Evolutionary conservation across 1,284 basidiomycete genomes (phyloP), one percentile per base, ranked within the genome.

Genomic region (Anthracocystis setariae): DNA sequence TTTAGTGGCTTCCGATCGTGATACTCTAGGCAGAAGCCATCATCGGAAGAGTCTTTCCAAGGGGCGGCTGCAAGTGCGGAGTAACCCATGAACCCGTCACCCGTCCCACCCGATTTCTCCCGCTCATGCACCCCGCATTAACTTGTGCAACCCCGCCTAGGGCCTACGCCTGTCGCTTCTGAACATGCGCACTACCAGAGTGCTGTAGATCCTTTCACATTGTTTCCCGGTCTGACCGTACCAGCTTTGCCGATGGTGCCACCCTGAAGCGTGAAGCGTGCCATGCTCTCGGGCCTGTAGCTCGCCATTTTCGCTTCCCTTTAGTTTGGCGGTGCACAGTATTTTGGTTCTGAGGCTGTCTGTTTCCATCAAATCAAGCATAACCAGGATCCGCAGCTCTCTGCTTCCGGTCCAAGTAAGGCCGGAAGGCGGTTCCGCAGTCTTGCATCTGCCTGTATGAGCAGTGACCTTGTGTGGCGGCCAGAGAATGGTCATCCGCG

Each of bases 111-210:
- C 57, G 53, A 51, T 60, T 66, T 66, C 57, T 56, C 27, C 63
- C 63, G 57, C 27, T 47, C 57, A 66, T 66, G 63, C 63, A 66
- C 53, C 52, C 52, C 57, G 52, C 57, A 25, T 52, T 40, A 45
- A 35, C 38, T n/a, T 37, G 21, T 45, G 43, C 47, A 39, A 47
- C 27, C 32, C 25, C 32, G 35, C 50, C 39, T 37, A 37, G 35
- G 5, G 13, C 35, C 35, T n/a, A 5, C 35, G 5, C 35, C 35
- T 17, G 35, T 7, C 35, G n/a, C 35, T 37, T 37, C n/a, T 37
- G 13, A 15, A 37, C 7, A 37, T 37, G 35, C 5, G 35, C 35
- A 37, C 8, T 37, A 5, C 8, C 12, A 17, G n/a, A n/a, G n/a
- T n/a, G n/a, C n/a, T n/a, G n/a, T n/a, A n/a, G n/a, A n/a, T n/a